Base-by-base conservation (phyloP, 768 basidiomycete species). In the Calocybe cyanea region DNA sequence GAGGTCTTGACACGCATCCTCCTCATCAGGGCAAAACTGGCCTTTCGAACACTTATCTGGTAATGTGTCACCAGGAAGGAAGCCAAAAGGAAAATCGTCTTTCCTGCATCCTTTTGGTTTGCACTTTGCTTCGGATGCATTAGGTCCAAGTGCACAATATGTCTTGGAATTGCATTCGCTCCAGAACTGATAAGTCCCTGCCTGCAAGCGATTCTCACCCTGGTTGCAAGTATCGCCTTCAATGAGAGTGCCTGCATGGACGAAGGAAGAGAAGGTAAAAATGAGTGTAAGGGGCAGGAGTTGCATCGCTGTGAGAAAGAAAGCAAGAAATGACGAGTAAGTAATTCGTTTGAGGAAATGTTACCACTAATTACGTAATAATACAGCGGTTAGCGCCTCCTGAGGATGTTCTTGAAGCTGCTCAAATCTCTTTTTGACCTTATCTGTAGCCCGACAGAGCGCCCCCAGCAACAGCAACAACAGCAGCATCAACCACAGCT, bases 11-110 rank as follows among this genome's bases (percentile, higher is more conserved):
- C 91, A 94, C 7, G 62, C 67, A 52, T 82, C 81, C 48, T 78
- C 80, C 66, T 92, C 92, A 56, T 93, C 90, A 0, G 89, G 89
- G 63, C 91, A 93, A 63, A 92, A 93, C 56, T 77, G 59, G 15
- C 78, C 83, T 24, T 55, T 52, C 7, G 67, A 59, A 58, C 91
- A 93, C 53, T 78, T 72, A 9, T 71, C 66, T 1, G 91, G 90
- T 15, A 88, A 57, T 7, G 56, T 49, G 31, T 63, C 62, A 15
- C 59, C 67, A 43, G 63, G 57, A 7, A 55, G 11, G 56, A 82
- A 90, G 43, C 86, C 85, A 60, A 88, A 85, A 2, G 88, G 85
- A 59, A 78, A 89, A 37, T 85, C 79, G 57, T 92, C 89, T 53
- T 66, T 77, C 52, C 92, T 75, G 63, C 89, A 93, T 4, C 81